Conservation (phyloP, 2,329 filamentous ascomycete species). For the Sphaerostilbella broomeana region DNA sequence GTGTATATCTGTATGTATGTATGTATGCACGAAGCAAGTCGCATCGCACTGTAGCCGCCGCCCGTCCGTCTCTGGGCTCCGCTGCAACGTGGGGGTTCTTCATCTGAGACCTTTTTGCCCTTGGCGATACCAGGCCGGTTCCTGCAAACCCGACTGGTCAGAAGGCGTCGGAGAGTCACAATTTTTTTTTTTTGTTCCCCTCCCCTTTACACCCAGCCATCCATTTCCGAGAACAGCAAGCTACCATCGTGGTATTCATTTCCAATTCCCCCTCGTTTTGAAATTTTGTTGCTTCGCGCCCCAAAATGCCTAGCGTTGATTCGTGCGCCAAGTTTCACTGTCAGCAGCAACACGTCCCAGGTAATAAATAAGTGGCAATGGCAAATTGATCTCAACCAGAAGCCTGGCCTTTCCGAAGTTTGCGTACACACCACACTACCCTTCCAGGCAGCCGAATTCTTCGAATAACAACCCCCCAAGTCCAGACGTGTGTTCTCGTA, state of each 20-base stretch:
- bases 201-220: background rate
- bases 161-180: background rate
- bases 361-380: background rate
- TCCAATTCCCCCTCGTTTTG: background rate
- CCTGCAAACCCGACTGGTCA: constrained; percentile 14
- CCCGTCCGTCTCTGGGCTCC: constrained; percentile 10
- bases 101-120: constrained; percentile 7
- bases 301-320: background rate
- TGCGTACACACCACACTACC: background rate
- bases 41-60: constrained; percentile 6
- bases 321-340: background rate
- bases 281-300: no score
- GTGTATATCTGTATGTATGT: no score
- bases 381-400: no score
- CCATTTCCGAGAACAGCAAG: constrained; percentile 11
- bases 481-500: no score
- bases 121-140: constrained; percentile 6
- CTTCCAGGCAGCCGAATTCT: constrained; percentile 8
- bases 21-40: background rate
- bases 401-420: no score
- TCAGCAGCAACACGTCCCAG: background rate
- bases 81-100: constrained; percentile 11
- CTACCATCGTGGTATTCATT: constrained; percentile 3
- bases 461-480: no score
- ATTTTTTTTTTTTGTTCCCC: background rate